Conservation (phyloP, 768 basidiomycete genomes). For the Mycena rosella region DNA sequence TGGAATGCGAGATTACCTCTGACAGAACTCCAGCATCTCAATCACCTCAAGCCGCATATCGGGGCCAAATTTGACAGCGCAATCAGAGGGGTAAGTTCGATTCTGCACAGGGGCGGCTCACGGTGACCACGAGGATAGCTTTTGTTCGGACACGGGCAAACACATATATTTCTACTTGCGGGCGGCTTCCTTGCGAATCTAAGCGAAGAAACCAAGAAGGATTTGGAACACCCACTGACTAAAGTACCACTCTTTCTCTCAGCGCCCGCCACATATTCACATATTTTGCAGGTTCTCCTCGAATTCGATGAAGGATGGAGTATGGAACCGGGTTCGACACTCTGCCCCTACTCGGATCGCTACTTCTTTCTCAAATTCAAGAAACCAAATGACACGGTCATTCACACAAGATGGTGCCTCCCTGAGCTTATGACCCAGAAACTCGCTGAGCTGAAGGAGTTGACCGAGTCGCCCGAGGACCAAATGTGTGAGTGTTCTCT, state of each 20-base stretch:
- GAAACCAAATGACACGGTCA: slow-evolving; percentile 15
- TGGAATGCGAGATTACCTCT: slow-evolving; percentile 16
- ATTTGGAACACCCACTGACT: slow-evolving; percentile 13
- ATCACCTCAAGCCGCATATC: too few relatives aligned
- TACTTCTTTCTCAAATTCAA: slow-evolving; percentile 24
- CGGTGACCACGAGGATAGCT: background rate
- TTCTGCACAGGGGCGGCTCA: too few relatives aligned
- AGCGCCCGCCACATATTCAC: background rate
- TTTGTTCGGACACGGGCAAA: slow-evolving; percentile 4
- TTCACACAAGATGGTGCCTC: slow-evolving; percentile 5
- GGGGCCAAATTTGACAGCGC: too few relatives aligned
- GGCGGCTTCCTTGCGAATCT: background rate
- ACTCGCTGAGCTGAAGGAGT: slow-evolving; percentile 7
- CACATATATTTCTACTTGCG: slow-evolving; percentile 5
- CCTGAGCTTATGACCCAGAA: slow-evolving; percentile 5
- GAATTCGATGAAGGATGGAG: slow-evolving; percentile 20
- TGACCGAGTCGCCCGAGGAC: slow-evolving; percentile 11
- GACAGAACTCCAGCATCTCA: background rate
- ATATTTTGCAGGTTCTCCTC: background rate
- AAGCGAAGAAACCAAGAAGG: slow-evolving; percentile 8
- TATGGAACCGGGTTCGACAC: slow-evolving; percentile 15
- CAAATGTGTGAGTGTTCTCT: slow-evolving; percentile 9
- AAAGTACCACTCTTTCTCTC: slow-evolving; percentile 8
- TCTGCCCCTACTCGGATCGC: slow-evolving; percentile 20
- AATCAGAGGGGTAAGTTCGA: too few relatives aligned